These are phyloP conservation scores for Gynochthodes officinalis DNA, from an alignment of 257 asterid genomes.

Conservation along the genomic window DNA sequence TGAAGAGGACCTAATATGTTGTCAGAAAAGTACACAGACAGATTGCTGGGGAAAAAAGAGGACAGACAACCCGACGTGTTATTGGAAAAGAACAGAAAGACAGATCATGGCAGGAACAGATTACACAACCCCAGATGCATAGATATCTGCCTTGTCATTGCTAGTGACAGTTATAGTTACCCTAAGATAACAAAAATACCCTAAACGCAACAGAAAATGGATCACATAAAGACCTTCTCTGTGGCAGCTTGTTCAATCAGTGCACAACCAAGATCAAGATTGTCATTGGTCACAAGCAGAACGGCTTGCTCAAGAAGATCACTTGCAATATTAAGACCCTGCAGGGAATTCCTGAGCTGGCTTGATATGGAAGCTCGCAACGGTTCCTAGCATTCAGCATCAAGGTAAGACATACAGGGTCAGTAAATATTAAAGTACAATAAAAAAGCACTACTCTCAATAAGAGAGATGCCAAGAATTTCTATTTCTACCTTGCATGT, in stretches of 20 bases:
- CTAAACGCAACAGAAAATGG: neutral
- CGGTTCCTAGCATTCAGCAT: conserved; percentile 59
- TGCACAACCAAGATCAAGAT: conserved; percentile 98
- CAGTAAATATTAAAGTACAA: neutral
- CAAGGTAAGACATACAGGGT: neutral
- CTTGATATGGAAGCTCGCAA: conserved; percentile 76
- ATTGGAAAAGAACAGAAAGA: neutral
- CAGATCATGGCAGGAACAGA: too few species aligned
- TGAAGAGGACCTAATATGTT: too few species aligned
- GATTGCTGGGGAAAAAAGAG: too few species aligned
- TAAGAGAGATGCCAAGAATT: conserved; percentile 3
- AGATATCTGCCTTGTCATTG: neutral
- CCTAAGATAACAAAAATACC: neutral
- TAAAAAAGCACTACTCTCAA: neutral
- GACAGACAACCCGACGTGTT: neutral
- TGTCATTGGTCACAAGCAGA: conserved; percentile 86
- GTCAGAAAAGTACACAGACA: too few species aligned
- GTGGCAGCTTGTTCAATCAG: conserved; percentile 98
- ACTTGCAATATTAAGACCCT: conserved; percentile 46
- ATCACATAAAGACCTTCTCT: conserved; percentile 58
- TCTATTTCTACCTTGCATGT: conserved; percentile 82
- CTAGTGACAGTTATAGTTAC: neutral
- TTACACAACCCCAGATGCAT: neutral
- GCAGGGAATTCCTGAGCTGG: conserved; percentile 83
- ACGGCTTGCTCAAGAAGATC: conserved; percentile 84